Percentiles rank a stretch among this genome's conserved stretches.
Evolutionary conservation across 2,329 filamentous ascomycete species (phyloP).

Genomic region (Zymoseptoria tritici): DNA sequence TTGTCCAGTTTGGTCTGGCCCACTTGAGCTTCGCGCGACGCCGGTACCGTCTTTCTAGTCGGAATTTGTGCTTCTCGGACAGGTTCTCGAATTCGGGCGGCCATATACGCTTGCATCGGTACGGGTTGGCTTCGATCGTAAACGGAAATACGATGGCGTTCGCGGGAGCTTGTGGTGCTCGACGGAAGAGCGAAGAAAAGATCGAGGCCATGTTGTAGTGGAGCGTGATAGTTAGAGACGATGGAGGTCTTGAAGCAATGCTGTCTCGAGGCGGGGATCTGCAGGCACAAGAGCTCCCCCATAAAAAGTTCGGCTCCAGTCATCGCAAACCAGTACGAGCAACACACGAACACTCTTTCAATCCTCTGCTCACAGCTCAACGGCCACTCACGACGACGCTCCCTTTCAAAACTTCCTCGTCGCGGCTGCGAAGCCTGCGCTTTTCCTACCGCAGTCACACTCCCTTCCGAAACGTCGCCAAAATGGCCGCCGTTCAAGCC

Average conservation of each 20-base stretch:
- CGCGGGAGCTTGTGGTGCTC: slow-evolving; percentile 14
- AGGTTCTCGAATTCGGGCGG: slow-evolving; percentile 68
- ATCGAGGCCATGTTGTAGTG: slow-evolving; percentile 15
- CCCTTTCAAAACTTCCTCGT: slow-evolving; percentile 11
- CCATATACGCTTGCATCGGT: slow-evolving; percentile 65
- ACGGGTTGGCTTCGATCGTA: slow-evolving; percentile 48
- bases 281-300: neutral
- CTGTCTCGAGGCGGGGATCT: neutral
- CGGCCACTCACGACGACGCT: slow-evolving; percentile 24
- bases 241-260: neutral
- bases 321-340: neutral
- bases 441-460: slow-evolving; percentile 4
- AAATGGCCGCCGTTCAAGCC: slow-evolving; percentile 42
- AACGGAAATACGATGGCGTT: slow-evolving; percentile 22
- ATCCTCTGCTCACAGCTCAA: neutral
- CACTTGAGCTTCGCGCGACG: slow-evolving; percentile 57
- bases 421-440: slow-evolving; percentile 29
- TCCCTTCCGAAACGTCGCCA: slow-evolving; percentile 17
- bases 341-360: neutral
- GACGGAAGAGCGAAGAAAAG: slow-evolving; percentile 22
- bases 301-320: neutral
- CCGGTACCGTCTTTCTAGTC: slow-evolving; percentile 72
- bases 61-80: slow-evolving; percentile 64
- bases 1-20: slow-evolving; percentile 57
- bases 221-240: neutral